These are phyloP conservation scores for Penicillium roqueforti DNA, from an alignment of 495 filamentous ascomycete species.

Conservation along the genomic window DNA sequence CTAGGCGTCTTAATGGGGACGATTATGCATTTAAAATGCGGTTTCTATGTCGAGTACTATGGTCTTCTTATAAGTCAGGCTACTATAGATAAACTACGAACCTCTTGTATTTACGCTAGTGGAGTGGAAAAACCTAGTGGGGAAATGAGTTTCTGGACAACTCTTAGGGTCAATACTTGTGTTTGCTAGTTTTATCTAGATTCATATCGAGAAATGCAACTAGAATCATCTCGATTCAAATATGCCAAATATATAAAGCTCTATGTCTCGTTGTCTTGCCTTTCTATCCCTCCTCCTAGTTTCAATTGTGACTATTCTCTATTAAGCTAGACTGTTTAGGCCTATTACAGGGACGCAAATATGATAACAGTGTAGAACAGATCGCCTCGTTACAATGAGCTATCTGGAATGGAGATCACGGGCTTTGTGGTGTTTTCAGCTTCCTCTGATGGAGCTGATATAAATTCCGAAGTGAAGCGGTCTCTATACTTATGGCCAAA, in stretches of 20 bases:
- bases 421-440: slow-evolving; percentile 1
- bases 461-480: neutral
- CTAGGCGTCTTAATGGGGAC: too few relatives aligned
- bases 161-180: too few relatives aligned
- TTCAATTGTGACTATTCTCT: neutral
- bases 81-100: too few relatives aligned
- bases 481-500: neutral
- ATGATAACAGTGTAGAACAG: neutral
- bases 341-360: neutral
- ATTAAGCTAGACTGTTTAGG: slow-evolving; percentile 4
- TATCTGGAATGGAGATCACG: neutral
- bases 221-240: neutral
- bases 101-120: too few relatives aligned
- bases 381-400: slow-evolving; percentile 1
- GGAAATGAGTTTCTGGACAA: too few relatives aligned
- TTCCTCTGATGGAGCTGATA: neutral
- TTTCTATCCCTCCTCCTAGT: neutral
- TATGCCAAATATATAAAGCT: slow-evolving; percentile 3
- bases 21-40: too few relatives aligned
- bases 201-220: too few relatives aligned
- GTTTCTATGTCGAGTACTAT: too few relatives aligned
- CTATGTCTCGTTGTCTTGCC: neutral
- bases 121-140: too few relatives aligned
- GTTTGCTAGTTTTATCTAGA: too few relatives aligned
- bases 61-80: too few relatives aligned